Evolutionary conservation across 129 eudicot genomes (phyloP), one percentile per base, ranked within the genome.

Genomic region (Cynara cardunculus): DNA sequence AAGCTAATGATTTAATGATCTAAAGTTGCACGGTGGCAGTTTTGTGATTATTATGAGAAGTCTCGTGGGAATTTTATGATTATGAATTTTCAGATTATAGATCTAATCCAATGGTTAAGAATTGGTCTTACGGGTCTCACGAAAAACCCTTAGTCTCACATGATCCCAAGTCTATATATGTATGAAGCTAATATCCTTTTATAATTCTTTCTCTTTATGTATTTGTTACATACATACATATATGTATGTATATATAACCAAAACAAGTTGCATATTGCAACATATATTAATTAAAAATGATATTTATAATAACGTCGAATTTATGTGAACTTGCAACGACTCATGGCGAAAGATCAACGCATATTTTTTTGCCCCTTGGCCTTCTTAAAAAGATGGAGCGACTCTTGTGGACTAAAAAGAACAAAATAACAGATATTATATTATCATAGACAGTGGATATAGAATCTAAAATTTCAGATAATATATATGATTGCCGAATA

Each of bases 311-410:
- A 74, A 25, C 24, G 65, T 56, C 30, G 13, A 41, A 21, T 62
- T 7, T 28, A 13, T 6, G 32, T 11, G 66, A 71, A 61, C 11
- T 32, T 14, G 35, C 25, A 71, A 71, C 18, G 22, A 61, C 27
- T 81, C 16, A 41, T 73, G 46, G 25, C 35, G 7, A 73, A 73
- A 25, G 74, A 65, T 39, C 27, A 26, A 49, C 4, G 9, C 0
- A 64, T 39, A 41, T 26, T 26, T 73, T 39, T 28, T 26, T 69
- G 82, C 73, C 79, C 74, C 74, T 80, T 66, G 79, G 79, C 73
- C 46, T 72, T 80, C 84, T 65, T 64, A 37, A 81, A 81, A 41
- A 79, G 65, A 65, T 34, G 74, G 37, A 65, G 46, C 68, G 44
- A 73, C 35, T 76, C 37, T 49, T 44, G 28, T 26, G 30, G 3